phyloP scores from a whole-genome alignment of 192 early-diverging fungal genomes.

The Linnemannia hyalina region DNA sequence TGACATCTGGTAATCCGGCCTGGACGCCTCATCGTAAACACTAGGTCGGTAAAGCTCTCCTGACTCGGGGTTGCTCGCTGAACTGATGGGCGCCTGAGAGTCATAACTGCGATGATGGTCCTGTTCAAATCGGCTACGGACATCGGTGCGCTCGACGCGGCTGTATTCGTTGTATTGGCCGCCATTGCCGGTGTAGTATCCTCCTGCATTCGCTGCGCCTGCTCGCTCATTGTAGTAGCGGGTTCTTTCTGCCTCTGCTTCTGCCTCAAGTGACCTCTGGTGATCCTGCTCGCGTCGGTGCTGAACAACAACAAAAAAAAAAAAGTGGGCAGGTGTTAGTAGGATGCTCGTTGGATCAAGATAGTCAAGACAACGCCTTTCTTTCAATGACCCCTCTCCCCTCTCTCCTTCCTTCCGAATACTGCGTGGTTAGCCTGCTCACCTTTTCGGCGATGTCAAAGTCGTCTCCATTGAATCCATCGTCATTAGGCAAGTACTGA shows the following conservation, averaged over 20 bases:
- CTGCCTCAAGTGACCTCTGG: conserved; percentile 14
- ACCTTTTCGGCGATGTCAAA: conserved; percentile 55
- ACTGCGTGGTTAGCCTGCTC: not conserved
- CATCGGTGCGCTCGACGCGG: not conserved
- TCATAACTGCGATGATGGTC: conserved; percentile 7
- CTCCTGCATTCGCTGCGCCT: conserved; percentile 23
- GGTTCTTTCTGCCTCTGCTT: conserved; percentile 35
- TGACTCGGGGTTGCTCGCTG: not conserved
- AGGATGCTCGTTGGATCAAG: not conserved
- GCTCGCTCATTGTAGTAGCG: conserved; percentile 39
- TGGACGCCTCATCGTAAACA: conserved; percentile 66
- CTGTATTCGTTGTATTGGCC: not conserved
- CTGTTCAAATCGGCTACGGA: conserved; percentile 6
- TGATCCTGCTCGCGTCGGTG: conserved; percentile 29
- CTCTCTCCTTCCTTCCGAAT: not conserved
- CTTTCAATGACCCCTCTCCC: not conserved
- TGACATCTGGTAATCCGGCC: conserved; percentile 73
- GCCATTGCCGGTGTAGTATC: conserved; percentile 36
- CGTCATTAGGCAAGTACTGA: conserved; percentile 77
- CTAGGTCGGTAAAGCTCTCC: conserved; percentile 69
- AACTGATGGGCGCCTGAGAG: not conserved
- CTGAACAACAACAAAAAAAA: conserved; percentile 10
- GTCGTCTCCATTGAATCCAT: conserved; percentile 58
- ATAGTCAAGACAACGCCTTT: not conserved
- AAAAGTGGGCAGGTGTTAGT: not conserved